phyloP scores from a whole-genome alignment of 331 rosid genomes.

The Quercus lobata region DNA sequence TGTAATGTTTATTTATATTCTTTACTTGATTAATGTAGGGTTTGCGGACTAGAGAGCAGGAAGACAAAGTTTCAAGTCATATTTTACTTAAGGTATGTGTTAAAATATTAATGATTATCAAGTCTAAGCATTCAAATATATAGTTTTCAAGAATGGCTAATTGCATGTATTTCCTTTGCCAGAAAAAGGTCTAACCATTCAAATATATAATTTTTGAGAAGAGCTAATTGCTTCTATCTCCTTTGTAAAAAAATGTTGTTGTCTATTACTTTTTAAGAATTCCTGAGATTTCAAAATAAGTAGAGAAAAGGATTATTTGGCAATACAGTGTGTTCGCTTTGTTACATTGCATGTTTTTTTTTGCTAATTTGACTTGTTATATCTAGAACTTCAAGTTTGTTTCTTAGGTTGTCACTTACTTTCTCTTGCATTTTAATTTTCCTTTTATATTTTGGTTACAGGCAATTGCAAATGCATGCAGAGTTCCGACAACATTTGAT shows the following conservation, averaged over 20 bases:
- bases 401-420: conserved; percentile 5
- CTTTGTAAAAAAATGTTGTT: neutral
- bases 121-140: neutral
- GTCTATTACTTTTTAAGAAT: conserved; percentile 4
- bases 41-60: conserved; percentile 83
- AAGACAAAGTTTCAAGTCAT: conserved; percentile 70
- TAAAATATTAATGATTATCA: conserved; percentile 5
- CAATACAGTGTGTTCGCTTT: neutral
- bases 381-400: conserved; percentile 15
- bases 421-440: conserved; percentile 8
- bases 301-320: conserved; percentile 16
- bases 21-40: conserved; percentile 47
- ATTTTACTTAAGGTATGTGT: conserved; percentile 69
- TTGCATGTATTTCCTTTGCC: neutral
- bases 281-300: conserved; percentile 11
- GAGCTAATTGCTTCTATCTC: conserved; percentile 5
- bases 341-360: neutral
- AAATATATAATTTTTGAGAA: neutral
- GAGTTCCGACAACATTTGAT: conserved; percentile 58
- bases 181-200: neutral
- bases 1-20: neutral
- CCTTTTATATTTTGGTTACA: conserved; percentile 44
- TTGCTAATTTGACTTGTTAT: neutral
- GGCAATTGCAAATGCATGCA: conserved; percentile 84
- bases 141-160: conserved; percentile 7